Evolutionary conservation across 2,329 filamentous ascomycete species (phyloP).

Genomic region (Bipolaris victoriae): DNA sequence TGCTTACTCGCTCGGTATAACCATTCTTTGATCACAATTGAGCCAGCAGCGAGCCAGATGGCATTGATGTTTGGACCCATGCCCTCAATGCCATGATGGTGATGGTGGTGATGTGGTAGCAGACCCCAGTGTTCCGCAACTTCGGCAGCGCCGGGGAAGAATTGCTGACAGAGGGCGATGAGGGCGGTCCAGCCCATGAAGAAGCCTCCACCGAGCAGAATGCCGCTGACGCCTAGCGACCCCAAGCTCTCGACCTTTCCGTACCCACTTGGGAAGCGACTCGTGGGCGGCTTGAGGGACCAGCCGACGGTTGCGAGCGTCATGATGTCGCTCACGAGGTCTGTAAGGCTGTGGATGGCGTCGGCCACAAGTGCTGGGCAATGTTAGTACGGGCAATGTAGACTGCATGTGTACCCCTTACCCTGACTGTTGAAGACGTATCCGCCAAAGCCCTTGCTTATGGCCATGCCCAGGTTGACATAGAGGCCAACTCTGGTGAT

Average conservation of each 20-base stretch:
- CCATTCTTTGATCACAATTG: constrained; percentile 94
- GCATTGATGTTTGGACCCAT: constrained; percentile 86
- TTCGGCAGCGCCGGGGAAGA: constrained; percentile 55
- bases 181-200: constrained; percentile 79
- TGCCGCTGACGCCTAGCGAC: constrained; percentile 88
- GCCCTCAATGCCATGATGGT: constrained; percentile 65
- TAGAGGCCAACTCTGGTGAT: constrained; percentile 89
- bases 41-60: constrained; percentile 90
- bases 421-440: constrained; percentile 91
- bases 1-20: constrained; percentile 86
- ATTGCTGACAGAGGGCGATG: constrained; percentile 63
- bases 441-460: constrained; percentile 90
- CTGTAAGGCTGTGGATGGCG: constrained; percentile 92
- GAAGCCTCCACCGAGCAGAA: constrained; percentile 85
- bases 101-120: constrained; percentile 68
- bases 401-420: constrained; percentile 20
- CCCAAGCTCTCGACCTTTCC: constrained; percentile 98
- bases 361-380: constrained; percentile 78
- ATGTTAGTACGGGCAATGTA: constrained; percentile 24
- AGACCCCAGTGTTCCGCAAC: constrained; percentile 52
- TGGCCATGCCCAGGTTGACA: constrained; percentile 91
- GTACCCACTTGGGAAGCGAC: constrained; percentile 86
- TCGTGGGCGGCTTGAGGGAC: constrained; percentile 83
- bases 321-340: constrained; percentile 92
- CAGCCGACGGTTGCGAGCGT: constrained; percentile 94